Evolutionary conservation across 768 basidiomycete genomes (phyloP).

Genomic region (Leccinum fibrillosum): DNA sequence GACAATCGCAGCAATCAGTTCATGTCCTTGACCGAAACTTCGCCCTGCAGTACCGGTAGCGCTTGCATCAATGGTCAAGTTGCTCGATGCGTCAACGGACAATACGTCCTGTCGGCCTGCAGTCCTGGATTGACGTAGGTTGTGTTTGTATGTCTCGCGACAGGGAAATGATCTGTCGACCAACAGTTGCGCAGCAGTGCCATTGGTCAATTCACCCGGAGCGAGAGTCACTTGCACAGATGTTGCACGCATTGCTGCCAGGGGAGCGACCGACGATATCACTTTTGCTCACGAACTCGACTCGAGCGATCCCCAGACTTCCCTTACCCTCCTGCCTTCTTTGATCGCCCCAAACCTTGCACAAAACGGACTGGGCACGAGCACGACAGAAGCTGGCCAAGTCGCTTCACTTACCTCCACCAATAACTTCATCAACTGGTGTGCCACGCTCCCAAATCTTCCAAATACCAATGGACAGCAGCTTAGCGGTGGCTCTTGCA

Average conservation of each 20-base stretch:
- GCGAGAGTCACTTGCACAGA: conserved; percentile 51
- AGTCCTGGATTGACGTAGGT: conserved; percentile 18
- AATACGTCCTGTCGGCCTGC: conserved; percentile 29
- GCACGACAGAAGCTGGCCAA: conserved; percentile 40
- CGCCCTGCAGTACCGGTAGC: conserved; percentile 37
- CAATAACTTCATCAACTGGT: conserved; percentile 77
- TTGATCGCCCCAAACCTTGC: conserved; percentile 55
- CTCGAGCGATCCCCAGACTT: conserved; percentile 21
- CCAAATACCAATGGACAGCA: conserved; percentile 62
- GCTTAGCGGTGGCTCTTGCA: conserved; percentile 51
- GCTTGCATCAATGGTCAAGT: conserved; percentile 50
- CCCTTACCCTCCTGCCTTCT: conserved; percentile 39
- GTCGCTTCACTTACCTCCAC: conserved; percentile 56
- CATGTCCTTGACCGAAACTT: conserved; percentile 18
- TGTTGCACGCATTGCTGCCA: conserved; percentile 45
- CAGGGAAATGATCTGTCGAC: background rate
- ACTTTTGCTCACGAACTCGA: conserved; percentile 14
- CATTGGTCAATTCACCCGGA: conserved; percentile 46
- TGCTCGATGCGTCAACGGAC: conserved; percentile 54
- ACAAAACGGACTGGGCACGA: conserved; percentile 42
- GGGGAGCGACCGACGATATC: conserved; percentile 21
- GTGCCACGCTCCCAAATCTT: conserved; percentile 42
- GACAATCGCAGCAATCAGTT: conserved; percentile 15
- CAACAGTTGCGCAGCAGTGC: conserved; percentile 38
- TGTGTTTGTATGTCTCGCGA: background rate